Evolutionary conservation across 106 monocot species (phyloP), one percentile per base, ranked within the genome.

Genomic region (Dendrobium huoshanense): DNA sequence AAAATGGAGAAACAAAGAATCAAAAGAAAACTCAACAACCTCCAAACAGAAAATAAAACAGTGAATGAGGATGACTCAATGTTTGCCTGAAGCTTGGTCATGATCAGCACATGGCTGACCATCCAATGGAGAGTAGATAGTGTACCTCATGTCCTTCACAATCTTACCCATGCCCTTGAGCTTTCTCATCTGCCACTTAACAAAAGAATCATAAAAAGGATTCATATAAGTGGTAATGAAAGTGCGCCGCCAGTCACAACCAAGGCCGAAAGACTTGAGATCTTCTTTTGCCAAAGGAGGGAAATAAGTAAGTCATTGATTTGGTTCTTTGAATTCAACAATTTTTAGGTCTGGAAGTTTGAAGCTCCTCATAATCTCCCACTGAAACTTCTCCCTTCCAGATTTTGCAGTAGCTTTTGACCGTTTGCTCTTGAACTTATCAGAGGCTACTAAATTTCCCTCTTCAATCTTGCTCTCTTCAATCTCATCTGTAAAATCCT

Each of bases 61-160:
- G 27, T 27, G 27, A 27, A 27, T 27, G 27, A 27, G 27, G 27
- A 27, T 27, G 27, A 27, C 27, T 27, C 27, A 27, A 27, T 27
- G 0, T n/a, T n/a, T n/a, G n/a, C 96, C 94, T 0, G 96, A 85
- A 10, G 96, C 91, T 67, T 92, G 77, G 81, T 96, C 96, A 73
- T 96, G 96, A 73, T 96, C 96, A n/a, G 96, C 96, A 85, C 96
- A 96, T 43, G 96, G 96, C 77, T 96, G 96, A 25, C 92, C 90
- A 86, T 96, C 96, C 55, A 93, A 81, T 55, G 93, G 96, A 48
- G 96, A 96, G 82, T 87, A 93, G 43, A 96, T 92, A 0, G 96
- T 85, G 77, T 94, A 93, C 70, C 96, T 88, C 84, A 82, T 77
- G 74, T 94, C 96, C 80, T 94, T 96, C 43, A 92, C 88, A 42